Base-by-base conservation (phyloP, 2,329 filamentous ascomycete genomes). In the Penicillium sp. region DNA sequence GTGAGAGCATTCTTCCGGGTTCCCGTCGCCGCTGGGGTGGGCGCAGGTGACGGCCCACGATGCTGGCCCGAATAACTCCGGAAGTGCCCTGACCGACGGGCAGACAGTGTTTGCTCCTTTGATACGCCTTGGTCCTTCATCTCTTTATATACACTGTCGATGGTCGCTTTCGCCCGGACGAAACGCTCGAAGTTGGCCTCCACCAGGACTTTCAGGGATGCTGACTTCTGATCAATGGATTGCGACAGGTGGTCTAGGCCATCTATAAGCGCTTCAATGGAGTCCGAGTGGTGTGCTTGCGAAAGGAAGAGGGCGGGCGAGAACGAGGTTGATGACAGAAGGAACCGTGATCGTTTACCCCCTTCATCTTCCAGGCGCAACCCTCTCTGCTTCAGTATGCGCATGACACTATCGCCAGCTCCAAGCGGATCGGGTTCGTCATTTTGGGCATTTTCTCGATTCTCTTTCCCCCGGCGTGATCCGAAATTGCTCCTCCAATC, bases 131-230 rank as follows among this genome's bases (percentile, higher is more conserved):
- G 83, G 29, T 83, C 82, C 24, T 83, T 80, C 94, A 99, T 99
- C 74, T 99, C 94, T 58, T 88, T 95, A 76, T 99, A 99, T 48
- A 99, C 94, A 75, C 96, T 96, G 77, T 99, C 94, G 67, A 99
- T 97, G 7, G 93, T 97, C 16, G 93, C 91, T 74, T 99, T 99
- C 39, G 94, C 94, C 59, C 91, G 89, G 52, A 99, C 94, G 77
- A 99, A 99, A 62, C 93, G 89, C 75, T 99, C 95, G 70, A 99
- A 99, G 72, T 99, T 99, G 60, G 91, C 93, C 74, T 99, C 94
- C 21, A 99, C 94, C 16, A 99, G 83, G 10, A 96, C 90, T 71
- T 99, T 99, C 57, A 99, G 83, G 3, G 92, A 97, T 0, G 93
- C 94, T 0, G 93, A 97, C 74, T 99, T 99, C 75, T 97, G 91